A percentile compares a stretch with the other conserved stretches of the same genome.
Conservation (phyloP, 257 asterid species). For the Ehretia macrophylla region DNA sequence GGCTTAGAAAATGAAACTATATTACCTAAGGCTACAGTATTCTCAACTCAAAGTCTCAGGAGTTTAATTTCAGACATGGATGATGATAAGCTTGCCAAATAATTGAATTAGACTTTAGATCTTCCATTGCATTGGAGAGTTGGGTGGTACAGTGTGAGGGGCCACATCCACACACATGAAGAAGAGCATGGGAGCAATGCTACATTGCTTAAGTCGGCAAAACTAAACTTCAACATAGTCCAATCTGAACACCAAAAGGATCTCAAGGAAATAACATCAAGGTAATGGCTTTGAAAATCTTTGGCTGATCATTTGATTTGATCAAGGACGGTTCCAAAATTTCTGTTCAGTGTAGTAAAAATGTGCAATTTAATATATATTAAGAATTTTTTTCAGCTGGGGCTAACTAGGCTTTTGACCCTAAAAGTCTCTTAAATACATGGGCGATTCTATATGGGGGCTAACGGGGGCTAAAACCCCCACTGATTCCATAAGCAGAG, state of each 20-base stretch:
- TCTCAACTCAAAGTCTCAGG: background rate
- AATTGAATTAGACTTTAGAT: background rate
- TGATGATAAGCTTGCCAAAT: no score
- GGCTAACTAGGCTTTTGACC: no score
- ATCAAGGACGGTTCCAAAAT: no score
- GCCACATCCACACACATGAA: constrained; percentile 19
- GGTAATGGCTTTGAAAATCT: constrained; percentile 16
- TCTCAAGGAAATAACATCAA: constrained; percentile 40
- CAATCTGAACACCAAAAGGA: constrained; percentile 55
- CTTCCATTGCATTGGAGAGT: constrained; percentile 41
- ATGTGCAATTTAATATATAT: no score
- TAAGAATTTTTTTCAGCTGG: no score
- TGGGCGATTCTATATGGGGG: no score
- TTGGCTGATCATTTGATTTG: no score
- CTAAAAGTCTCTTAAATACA: no score
- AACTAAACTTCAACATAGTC: constrained; percentile 49
- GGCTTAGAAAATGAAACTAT: constrained; percentile 29
- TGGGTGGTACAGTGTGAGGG: constrained; percentile 45
- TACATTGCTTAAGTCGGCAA: constrained; percentile 32
- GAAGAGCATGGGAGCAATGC: constrained; percentile 3
- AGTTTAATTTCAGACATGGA: background rate
- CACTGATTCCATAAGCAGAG: no score
- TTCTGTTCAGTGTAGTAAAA: no score
- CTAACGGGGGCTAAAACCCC: no score
- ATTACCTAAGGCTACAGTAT: constrained; percentile 23